These are phyloP conservation scores for Triticum timopheevii DNA, from an alignment of 176 grass and related monocot genomes.

Conservation along the genomic window DNA sequence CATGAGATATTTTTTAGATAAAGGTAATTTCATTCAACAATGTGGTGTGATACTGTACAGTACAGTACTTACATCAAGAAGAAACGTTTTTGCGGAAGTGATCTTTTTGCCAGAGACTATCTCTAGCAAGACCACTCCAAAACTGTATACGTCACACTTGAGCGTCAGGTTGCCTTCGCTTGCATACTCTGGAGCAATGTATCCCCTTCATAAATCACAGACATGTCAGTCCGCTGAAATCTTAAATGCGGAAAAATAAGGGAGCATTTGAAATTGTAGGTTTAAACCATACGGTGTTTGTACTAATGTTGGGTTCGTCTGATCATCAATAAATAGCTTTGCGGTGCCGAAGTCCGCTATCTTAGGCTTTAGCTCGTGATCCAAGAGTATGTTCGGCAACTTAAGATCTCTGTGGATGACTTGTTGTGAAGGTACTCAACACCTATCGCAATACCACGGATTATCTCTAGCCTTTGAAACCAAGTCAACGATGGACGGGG, in stretches of 20 bases:
- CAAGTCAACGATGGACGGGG: neutral
- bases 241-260: too few relatives aligned
- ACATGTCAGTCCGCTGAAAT: neutral
- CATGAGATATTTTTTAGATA: too few relatives aligned
- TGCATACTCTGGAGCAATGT: neutral
- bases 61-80: neutral
- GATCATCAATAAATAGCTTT: neutral
- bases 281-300: too few relatives aligned
- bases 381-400: neutral
- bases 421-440: neutral
- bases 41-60: too few relatives aligned
- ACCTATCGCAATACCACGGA: neutral
- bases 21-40: too few relatives aligned
- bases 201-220: neutral
- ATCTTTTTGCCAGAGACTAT: neutral
- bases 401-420: constrained; percentile 18
- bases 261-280: too few relatives aligned
- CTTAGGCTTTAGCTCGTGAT: neutral
- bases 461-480: neutral
- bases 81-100: neutral
- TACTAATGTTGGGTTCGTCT: neutral
- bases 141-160: constrained; percentile 10
- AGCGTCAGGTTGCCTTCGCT: neutral
- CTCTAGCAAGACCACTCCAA: neutral
- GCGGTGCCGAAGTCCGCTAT: neutral